These are phyloP conservation scores for Dovyalis caffra DNA, from an alignment of 345 rosid genomes.

Conservation along the genomic window DNA sequence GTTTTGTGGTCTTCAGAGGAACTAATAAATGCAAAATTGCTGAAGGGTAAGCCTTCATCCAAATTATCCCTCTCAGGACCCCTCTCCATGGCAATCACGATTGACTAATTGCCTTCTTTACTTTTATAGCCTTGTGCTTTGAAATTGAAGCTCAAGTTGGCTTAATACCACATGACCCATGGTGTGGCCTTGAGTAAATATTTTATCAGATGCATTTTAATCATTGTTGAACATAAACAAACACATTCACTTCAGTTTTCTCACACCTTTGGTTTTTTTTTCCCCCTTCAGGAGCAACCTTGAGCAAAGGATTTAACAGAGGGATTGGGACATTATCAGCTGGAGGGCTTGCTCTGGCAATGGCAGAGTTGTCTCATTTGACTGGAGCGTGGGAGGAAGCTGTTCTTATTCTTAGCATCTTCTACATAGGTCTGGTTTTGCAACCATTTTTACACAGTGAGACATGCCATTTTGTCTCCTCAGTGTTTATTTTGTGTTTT, in stretches of 20 bases:
- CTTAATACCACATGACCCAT: too few relatives aligned
- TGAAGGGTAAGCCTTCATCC: too few relatives aligned
- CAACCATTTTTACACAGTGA: neutral
- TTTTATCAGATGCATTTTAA: too few relatives aligned
- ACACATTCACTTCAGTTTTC: neutral
- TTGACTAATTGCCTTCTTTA: too few relatives aligned
- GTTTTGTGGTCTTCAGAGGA: too few relatives aligned
- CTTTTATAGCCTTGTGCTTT: too few relatives aligned
- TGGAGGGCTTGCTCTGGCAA: conserved; percentile 83
- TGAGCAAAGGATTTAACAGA: conserved; percentile 89
- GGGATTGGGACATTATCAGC: conserved; percentile 92
- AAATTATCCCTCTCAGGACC: too few relatives aligned
- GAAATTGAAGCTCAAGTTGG: too few relatives aligned
- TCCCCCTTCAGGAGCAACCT: conserved; percentile 67
- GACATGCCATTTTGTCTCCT: conserved; percentile 3
- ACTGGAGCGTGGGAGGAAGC: conserved; percentile 75
- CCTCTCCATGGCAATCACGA: too few relatives aligned
- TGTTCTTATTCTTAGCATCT: conserved; percentile 68
- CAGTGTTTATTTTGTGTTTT: conserved; percentile 4
- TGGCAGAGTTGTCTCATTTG: conserved; percentile 69
- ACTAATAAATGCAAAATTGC: too few relatives aligned
- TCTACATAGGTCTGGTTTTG: conserved; percentile 49
- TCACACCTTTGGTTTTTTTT: neutral
- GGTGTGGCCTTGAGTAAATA: too few relatives aligned
- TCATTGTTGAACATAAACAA: neutral